Base-by-base conservation (phyloP, 257 asterid species). In the Solanum phureja region DNA sequence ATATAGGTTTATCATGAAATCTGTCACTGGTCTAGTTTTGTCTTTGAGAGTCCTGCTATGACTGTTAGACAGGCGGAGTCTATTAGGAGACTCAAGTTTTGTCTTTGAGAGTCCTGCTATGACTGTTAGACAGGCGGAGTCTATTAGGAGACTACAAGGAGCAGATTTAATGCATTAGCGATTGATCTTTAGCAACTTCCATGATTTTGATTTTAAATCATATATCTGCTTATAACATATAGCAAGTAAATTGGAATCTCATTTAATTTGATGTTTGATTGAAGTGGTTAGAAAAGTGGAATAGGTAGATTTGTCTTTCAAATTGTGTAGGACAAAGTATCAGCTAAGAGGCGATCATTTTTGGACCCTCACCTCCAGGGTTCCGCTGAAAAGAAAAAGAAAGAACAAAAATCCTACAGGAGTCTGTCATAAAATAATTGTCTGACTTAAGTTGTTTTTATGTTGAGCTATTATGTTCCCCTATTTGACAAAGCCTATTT, bases 401-500 rank as follows among this genome's bases (percentile, higher is more conserved):
- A 18, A 13, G 16, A 27, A 8, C 11, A 27, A 31, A 2, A 18
- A 9, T 19, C 69, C 44, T 82, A 4, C 42, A 27, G 40, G 86
- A 24, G 42, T 81, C 12, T 81, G 31, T 81, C 11, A 34, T 76
- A 72, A 56, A 52, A 29, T 76, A 6, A n/a, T 11, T 79, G 29
- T 38, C 62, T 60, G 60, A 68, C 31, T 49, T 86, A 18, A 84
- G 24, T 34, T 66, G 88, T 75, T 77, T 90, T 86, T 88, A 69
- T 83, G 38, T 90, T 38, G 11, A 86, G 75, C 83, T 72, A 72
- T 66, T 85, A 83, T 89, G 89, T 38, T 4, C 87, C 86, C 88
- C 91, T 89, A 90, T 87, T 91, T 92, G 89, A 91, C 86, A 82
- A 82, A 87, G 87, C 89, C 88, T 86, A 56, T 58, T 77, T 81